Evolutionary conservation across 2,329 filamentous ascomycete genomes (phyloP), one percentile per base, ranked within the genome.

Genomic region (Fusarium sulawesiense): DNA sequence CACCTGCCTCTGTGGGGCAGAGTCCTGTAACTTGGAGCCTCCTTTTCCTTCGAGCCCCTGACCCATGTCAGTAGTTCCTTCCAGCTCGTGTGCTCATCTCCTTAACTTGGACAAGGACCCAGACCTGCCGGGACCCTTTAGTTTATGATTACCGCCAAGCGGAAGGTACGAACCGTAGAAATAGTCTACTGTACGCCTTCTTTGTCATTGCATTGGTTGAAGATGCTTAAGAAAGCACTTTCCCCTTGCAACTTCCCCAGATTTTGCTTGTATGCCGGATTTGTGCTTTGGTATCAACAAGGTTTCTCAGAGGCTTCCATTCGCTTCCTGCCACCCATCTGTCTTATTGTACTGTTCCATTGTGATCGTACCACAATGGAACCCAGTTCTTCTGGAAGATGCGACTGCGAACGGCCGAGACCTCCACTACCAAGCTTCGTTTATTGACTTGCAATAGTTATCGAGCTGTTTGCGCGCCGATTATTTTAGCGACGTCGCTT

Each of bases 1-100:
- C 60, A 66, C 46, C 60, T 56, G 47, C 45, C 44, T 55, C 55
- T 48, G 68, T 71, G 68, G 68, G 69, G 64, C 55, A 21, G 27
- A 56, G 51, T 44, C 55, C 51, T 34, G 55, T 57, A 56, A 65
- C 54, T 59, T 67, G 60, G 57, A 70, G 61, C 63, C 58, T 63
- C 56, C 53, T 67, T 56, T 65, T 53, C n/a, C 62, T 41, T 64
- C 45, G 27, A 44, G 40, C 46, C 65, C 65, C 41, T 68, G 59
- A 34, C 30, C 60, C 30, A 47, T 61, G 40, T 56, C 21, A 23
- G 23, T 49, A 20, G 27, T 50, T 46, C 23, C 47, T 46, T 48
- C 23, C 37, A 32, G 53, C 27, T 60, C 51, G 44, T 61, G 51
- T 68, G 68, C 55, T 48, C 42, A 47, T 71, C 61, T 56, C 56